Conservation (phyloP, 305 asterid species). For the Fraxinus sp. region DNA sequence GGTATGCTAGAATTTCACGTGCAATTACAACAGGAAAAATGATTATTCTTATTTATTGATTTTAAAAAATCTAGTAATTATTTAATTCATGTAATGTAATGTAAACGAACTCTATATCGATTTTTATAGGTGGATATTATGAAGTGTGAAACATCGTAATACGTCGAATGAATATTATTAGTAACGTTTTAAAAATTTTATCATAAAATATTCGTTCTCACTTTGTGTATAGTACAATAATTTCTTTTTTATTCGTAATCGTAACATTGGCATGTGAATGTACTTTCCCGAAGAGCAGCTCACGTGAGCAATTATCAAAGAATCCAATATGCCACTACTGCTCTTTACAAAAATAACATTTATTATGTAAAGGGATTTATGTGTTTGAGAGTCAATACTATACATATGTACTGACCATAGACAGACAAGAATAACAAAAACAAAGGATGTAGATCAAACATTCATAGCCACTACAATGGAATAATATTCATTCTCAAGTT, state of each 20-base stretch:
- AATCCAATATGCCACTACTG: conserved; percentile 16
- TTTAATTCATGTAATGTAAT: background rate
- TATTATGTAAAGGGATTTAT: background rate
- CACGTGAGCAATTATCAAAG: conserved; percentile 39
- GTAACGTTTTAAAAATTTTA: too few relatives aligned
- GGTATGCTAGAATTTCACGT: conserved; percentile 30
- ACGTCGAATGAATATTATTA: background rate
- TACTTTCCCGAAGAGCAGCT: conserved; percentile 52
- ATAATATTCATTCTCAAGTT: background rate
- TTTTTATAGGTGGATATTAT: too few relatives aligned
- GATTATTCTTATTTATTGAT: conserved; percentile 16
- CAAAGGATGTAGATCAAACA: background rate
- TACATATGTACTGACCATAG: background rate
- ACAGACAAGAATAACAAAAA: background rate
- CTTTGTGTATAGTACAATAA: conserved; percentile 36
- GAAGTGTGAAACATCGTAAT: background rate
- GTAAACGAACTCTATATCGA: background rate
- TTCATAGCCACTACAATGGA: background rate
- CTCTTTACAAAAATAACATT: conserved; percentile 27
- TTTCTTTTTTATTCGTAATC: conserved; percentile 24
- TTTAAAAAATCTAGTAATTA: background rate
- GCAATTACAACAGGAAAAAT: conserved; percentile 25
- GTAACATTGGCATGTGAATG: conserved; percentile 64
- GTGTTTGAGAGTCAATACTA: background rate
- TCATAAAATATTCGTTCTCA: background rate